Evolutionary conservation across 2,329 filamentous ascomycete species (phyloP), one percentile per base, ranked within the genome.

Genomic region (Alternaria sp.): DNA sequence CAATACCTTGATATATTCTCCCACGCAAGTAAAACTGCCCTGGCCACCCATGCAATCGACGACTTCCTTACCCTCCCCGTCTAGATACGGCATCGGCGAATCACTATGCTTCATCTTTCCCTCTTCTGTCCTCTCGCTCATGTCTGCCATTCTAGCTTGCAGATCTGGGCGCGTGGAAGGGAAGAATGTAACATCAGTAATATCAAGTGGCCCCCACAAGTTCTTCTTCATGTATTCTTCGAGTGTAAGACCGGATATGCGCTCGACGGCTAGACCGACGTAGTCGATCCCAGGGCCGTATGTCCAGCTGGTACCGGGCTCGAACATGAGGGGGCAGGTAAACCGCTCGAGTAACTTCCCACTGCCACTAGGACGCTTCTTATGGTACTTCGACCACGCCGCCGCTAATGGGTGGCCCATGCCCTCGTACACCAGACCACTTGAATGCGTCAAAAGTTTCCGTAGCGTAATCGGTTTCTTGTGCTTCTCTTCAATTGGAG

Each of bases 181-280:
- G 48, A 87, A 78, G 81, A 90, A 87, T 53, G 81, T 84, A 66
- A 88, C 83, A 44, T 86, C 81, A 1, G 80, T 78, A 51, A 85
- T 74, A 0, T 77, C 79, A 3, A 85, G 74, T 1, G 81, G 82
- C 50, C 78, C 69, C 73, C 82, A 80, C 11, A 85, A 78, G 57
- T 83, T 72, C 30, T 85, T 80, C 0, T 87, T 87, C 1, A 89
- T 88, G 63, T 90, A 86, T 61, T 87, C 86, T 1, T 89, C 73
- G 4, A 91, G 74, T 0, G 88, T 85, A 61, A 76, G 74, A 6
- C 75, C 72, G 27, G 69, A 82, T 77, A 82, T 45, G 5, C 69
- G 71, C 67, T 85, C 81, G 5, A 86, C 71, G 1, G 81, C 72
- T 5, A 80, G 60, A 3, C 82, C 84, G 0, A 81, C 84, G 79